phyloP scores from a whole-genome alignment of 2,329 filamentous ascomycete genomes.

The Colletotrichum lupini region DNA sequence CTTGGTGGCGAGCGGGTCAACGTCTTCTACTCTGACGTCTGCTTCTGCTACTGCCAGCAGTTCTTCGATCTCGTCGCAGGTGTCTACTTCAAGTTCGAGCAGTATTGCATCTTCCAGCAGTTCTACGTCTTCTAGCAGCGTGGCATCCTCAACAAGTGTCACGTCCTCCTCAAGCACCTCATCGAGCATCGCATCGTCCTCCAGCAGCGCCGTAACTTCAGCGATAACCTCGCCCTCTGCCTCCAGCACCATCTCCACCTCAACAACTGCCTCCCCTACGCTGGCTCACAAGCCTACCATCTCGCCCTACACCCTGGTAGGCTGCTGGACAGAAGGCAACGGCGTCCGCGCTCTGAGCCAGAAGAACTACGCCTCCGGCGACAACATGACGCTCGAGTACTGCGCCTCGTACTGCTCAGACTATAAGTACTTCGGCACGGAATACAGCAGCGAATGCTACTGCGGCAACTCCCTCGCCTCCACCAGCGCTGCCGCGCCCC shows the following conservation, averaged over 20 bases:
- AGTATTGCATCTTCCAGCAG: neutral
- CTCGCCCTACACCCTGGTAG: conserved; percentile 46
- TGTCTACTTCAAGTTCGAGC: neutral
- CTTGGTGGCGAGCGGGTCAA: neutral
- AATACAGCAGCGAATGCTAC: conserved; percentile 53
- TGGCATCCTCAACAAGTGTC: neutral
- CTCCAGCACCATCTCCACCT: conserved; percentile 27
- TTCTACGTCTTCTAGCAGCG: neutral
- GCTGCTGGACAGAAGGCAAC: conserved; percentile 54
- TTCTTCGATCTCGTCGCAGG: conserved; percentile 19
- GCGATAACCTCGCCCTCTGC: neutral
- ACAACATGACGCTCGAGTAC: conserved; percentile 47
- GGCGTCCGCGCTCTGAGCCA: conserved; percentile 48
- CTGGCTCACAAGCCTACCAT: conserved; percentile 44
- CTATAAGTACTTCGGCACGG: conserved; percentile 54
- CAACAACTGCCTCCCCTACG: conserved; percentile 26
- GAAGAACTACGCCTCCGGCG: conserved; percentile 37
- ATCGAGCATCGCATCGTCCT: neutral
- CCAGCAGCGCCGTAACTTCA: conserved; percentile 11
- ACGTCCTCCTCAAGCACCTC: conserved; percentile 2
- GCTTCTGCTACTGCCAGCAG: neutral
- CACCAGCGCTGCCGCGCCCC: conserved; percentile 41
- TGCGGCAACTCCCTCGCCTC: conserved; percentile 46
- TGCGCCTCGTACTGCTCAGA: conserved; percentile 48
- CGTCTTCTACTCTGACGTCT: neutral